Evolutionary conservation across 805 yeast species (phyloP).

Genomic region (Debaryomyces castellii): DNA sequence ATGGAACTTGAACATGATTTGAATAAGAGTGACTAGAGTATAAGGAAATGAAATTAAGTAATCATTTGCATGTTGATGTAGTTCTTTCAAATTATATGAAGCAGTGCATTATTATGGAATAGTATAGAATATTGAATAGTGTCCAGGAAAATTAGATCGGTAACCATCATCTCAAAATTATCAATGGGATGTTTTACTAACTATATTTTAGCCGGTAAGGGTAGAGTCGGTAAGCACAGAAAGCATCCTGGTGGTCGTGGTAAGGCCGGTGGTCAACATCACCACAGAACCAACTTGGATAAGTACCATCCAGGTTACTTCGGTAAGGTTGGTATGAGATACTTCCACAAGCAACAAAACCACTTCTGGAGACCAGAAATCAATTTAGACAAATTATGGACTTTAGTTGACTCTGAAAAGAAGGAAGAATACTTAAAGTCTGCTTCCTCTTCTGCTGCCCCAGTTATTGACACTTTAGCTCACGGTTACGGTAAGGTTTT

Average conservation of each 20-base stretch:
- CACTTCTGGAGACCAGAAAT: conserved; percentile 98
- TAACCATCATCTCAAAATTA: not conserved
- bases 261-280: conserved; percentile 99
- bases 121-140: too few species aligned
- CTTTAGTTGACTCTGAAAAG: conserved; percentile 89
- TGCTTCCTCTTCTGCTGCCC: conserved; percentile 87
- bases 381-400: conserved; percentile 98
- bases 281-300: conserved; percentile 99
- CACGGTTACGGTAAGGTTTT: conserved; percentile 99
- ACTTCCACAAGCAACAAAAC: conserved; percentile 93
- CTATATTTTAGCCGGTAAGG: conserved; percentile 87
- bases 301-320: conserved; percentile 99
- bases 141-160: not conserved
- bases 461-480: conserved; percentile 99
- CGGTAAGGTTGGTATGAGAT: conserved; percentile 99
- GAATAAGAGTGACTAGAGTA: not conserved
- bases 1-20: too few species aligned
- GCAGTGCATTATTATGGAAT: too few species aligned
- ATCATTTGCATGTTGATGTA: not conserved
- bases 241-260: conserved; percentile 99
- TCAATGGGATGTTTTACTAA: conserved; percentile 25
- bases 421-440: conserved; percentile 90
- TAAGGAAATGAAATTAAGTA: too few species aligned
- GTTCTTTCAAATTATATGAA: not conserved
- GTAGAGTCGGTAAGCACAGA: conserved; percentile 99